Conservation (phyloP, 768 basidiomycete genomes). For the Trametes elegans region DNA sequence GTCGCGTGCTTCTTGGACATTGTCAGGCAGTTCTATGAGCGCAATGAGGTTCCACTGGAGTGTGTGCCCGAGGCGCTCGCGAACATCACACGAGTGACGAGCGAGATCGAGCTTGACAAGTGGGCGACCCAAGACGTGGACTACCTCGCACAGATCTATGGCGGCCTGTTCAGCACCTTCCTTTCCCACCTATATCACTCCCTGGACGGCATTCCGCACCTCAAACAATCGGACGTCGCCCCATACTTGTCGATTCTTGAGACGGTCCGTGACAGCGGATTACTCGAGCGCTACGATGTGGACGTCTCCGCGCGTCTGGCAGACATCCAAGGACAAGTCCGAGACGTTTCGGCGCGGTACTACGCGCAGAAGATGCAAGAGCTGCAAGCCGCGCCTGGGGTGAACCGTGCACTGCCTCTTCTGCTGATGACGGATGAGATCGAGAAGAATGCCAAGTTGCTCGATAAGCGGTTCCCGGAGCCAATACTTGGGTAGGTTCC, state of each 20-base stretch:
- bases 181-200: constrained; percentile 81
- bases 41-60: constrained; percentile 88
- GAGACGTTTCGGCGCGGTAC: constrained; percentile 55
- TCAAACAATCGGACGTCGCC: constrained; percentile 70
- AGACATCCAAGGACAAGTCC: constrained; percentile 68
- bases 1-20: constrained; percentile 80
- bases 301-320: constrained; percentile 65
- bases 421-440: constrained; percentile 85
- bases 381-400: constrained; percentile 66
- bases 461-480: constrained; percentile 86
- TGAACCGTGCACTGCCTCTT: constrained; percentile 78
- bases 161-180: constrained; percentile 81
- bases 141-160: constrained; percentile 65
- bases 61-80: constrained; percentile 90
- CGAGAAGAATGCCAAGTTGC: constrained; percentile 77
- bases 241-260: constrained; percentile 68
- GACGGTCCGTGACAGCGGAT: constrained; percentile 62
- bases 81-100: constrained; percentile 64
- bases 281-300: constrained; percentile 71
- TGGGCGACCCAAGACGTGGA: constrained; percentile 89
- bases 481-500: constrained; percentile 72
- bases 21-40: constrained; percentile 84
- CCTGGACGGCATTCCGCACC: constrained; percentile 70
- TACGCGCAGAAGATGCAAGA: constrained; percentile 64
- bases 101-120: constrained; percentile 65